These are phyloP conservation scores for Fusarium nodosum DNA, from an alignment of 2,329 filamentous ascomycete species.

Conservation along the genomic window DNA sequence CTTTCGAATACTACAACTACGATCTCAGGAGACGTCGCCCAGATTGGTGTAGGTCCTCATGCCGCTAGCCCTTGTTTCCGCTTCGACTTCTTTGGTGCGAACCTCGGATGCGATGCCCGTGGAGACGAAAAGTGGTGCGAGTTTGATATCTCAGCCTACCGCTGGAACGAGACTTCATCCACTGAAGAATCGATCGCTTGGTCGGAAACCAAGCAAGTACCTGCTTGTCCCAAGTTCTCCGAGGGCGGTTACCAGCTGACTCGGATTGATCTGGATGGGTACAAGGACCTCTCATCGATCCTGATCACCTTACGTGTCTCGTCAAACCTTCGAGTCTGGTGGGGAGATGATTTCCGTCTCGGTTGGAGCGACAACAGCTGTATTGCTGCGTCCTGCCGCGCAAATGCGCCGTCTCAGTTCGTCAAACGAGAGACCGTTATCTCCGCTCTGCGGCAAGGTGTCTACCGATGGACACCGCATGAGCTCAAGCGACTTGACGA, in stretches of 20 bases:
- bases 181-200: conserved; percentile 57
- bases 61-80: conserved; percentile 56
- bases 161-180: conserved; percentile 52
- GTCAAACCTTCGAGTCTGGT: conserved; percentile 57
- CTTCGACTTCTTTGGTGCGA: conserved; percentile 58
- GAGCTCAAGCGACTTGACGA: conserved; percentile 54
- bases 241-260: conserved; percentile 54
- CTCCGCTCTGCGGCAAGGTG: conserved; percentile 51
- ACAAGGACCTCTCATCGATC: conserved; percentile 57
- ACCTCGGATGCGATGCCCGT: conserved; percentile 56
- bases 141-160: conserved; percentile 59
- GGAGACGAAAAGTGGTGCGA: conserved; percentile 57
- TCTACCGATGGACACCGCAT: conserved; percentile 54
- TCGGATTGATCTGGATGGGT: conserved; percentile 55
- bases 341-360: conserved; percentile 58
- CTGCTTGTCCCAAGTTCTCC: conserved; percentile 55
- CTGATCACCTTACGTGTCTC: conserved; percentile 57
- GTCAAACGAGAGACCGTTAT: conserved; percentile 54
- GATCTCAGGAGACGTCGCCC: conserved; percentile 54
- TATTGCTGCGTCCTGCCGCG: conserved; percentile 56
- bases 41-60: conserved; percentile 58
- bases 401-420: conserved; percentile 42
- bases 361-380: conserved; percentile 60
- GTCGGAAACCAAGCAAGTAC: conserved; percentile 57
- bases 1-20: conserved; percentile 47